Percentiles rank a stretch among this genome's conserved stretches.
phyloP scores from a whole-genome alignment of 2,329 filamentous ascomycete species.

The Cladophialophora exuberans region DNA sequence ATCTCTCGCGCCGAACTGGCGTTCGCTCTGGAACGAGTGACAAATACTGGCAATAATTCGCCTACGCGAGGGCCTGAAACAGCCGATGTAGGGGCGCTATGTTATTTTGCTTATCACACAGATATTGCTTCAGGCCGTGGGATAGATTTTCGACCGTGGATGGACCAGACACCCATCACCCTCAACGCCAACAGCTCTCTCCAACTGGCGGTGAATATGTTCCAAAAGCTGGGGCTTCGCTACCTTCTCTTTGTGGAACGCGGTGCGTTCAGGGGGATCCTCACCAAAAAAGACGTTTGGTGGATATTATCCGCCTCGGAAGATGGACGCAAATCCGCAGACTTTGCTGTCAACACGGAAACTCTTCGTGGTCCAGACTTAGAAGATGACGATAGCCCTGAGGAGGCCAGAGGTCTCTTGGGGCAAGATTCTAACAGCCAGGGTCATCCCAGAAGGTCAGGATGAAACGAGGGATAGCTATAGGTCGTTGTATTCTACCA shows the following conservation, averaged over 20 bases:
- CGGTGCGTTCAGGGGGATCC: slow-evolving; percentile 77
- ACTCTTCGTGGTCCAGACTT: slow-evolving; percentile 21
- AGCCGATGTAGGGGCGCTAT: slow-evolving; percentile 49
- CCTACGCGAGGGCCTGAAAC: slow-evolving; percentile 49
- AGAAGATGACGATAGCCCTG: slow-evolving; percentile 20
- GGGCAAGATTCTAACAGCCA: slow-evolving; percentile 16
- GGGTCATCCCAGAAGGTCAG: slow-evolving; percentile 9
- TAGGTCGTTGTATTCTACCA: too few species aligned
- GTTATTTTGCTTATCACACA: slow-evolving; percentile 82
- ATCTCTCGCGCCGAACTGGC: slow-evolving; percentile 88
- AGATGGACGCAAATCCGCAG: slow-evolving; percentile 44
- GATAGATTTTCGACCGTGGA: slow-evolving; percentile 92
- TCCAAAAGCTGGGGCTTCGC: slow-evolving; percentile 88
- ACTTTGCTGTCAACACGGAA: slow-evolving; percentile 28
- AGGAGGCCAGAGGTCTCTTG: slow-evolving; percentile 30
- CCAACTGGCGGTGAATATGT: slow-evolving; percentile 86
- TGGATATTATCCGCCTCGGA: slow-evolving; percentile 82
- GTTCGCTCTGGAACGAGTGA: slow-evolving; percentile 68
- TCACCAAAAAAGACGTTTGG: slow-evolving; percentile 98
- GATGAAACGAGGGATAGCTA: too few species aligned
- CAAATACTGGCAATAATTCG: slow-evolving; percentile 53
- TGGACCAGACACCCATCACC: slow-evolving; percentile 97
- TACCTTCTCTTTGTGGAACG: slow-evolving; percentile 87
- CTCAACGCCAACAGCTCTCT: slow-evolving; percentile 76
- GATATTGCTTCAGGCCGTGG: slow-evolving; percentile 76